Conservation (phyloP, 2,329 filamentous ascomycete species). For the Pseudogymnoascus sp. region DNA sequence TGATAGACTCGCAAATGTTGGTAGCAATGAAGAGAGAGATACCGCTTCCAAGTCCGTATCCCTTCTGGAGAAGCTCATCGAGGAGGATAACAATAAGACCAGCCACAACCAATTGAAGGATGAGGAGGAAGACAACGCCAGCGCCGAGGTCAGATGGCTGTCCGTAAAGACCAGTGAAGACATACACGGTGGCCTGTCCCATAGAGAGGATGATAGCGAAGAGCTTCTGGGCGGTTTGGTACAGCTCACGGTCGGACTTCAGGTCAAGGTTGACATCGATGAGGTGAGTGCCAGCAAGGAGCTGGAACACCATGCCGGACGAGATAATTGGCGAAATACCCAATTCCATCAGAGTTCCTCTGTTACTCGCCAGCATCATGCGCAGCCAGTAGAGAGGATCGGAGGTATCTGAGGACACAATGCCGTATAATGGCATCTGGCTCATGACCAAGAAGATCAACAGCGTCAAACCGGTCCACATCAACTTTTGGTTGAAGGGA, state of each 20-base stretch:
- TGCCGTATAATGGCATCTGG: constrained; percentile 98
- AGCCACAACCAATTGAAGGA: constrained; percentile 94
- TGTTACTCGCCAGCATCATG: constrained; percentile 99
- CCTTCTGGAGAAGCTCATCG: constrained; percentile 98
- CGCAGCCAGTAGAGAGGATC: constrained; percentile 99
- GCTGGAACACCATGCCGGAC: constrained; percentile 99
- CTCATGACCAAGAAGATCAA: constrained; percentile 99
- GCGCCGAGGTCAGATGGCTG: constrained; percentile 93
- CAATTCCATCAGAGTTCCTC: constrained; percentile 91
- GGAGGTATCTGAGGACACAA: constrained; percentile 96
- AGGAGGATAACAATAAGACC: constrained; percentile 98
- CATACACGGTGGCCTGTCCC: constrained; percentile 95
- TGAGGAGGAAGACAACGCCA: constrained; percentile 95
- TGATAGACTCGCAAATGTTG: constrained; percentile 99
- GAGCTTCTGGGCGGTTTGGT: constrained; percentile 99
- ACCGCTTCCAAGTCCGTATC: constrained; percentile 94
- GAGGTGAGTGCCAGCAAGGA: constrained; percentile 97
- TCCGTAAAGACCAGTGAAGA: constrained; percentile 96
- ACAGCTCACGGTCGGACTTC: constrained; percentile 98
- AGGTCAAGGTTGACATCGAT: constrained; percentile 99
- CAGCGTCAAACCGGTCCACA: constrained; percentile 90
- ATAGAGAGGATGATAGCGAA: constrained; percentile 97
- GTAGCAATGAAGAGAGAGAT: constrained; percentile 99
- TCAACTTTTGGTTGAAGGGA: constrained; percentile 96
- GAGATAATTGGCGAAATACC: constrained; percentile 99